phyloP scores from a whole-genome alignment of 2,329 filamentous ascomycete genomes.

The Septoria petroselini region DNA sequence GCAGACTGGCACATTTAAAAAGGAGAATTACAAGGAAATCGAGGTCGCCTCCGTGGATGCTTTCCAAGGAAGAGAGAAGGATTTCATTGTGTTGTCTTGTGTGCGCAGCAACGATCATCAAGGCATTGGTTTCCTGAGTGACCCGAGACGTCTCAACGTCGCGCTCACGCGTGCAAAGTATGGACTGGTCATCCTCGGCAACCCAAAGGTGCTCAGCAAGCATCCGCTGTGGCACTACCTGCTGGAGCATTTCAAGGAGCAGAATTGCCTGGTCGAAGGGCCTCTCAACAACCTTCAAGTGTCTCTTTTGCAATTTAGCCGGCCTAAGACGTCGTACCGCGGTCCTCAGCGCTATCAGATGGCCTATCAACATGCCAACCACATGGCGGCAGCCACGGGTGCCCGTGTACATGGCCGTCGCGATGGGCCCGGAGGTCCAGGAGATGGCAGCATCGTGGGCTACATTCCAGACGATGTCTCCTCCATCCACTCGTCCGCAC shows the following conservation, averaged over 20 bases:
- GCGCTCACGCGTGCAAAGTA: constrained; percentile 96
- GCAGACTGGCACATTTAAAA: constrained; percentile 93
- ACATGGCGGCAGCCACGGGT: constrained; percentile 53
- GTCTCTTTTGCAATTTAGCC: constrained; percentile 89
- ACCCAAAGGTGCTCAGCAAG: constrained; percentile 95
- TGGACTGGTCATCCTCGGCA: constrained; percentile 91
- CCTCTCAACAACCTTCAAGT: constrained; percentile 94
- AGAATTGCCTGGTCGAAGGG: constrained; percentile 91
- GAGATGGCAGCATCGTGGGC: constrained; percentile 84
- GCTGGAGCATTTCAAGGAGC: constrained; percentile 93
- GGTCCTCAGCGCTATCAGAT: constrained; percentile 83
- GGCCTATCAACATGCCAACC: constrained; percentile 66
- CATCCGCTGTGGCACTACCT: constrained; percentile 97
- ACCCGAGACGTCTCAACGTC: constrained; percentile 94
- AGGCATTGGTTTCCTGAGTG: constrained; percentile 96
- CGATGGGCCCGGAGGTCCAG: constrained; percentile 54
- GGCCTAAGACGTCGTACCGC: constrained; percentile 88
- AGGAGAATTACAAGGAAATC: constrained; percentile 97
- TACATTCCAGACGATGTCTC: constrained; percentile 98
- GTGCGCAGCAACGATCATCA: constrained; percentile 98
- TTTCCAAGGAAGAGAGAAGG: constrained; percentile 98
- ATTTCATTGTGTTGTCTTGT: constrained; percentile 96
- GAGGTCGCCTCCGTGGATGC: constrained; percentile 98
- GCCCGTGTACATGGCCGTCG: constrained; percentile 50
- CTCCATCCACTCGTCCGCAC: constrained; percentile 87